Evolutionary conservation across 2,329 filamentous ascomycete genomes (phyloP).

Genomic region (Exophiala sp.): DNA sequence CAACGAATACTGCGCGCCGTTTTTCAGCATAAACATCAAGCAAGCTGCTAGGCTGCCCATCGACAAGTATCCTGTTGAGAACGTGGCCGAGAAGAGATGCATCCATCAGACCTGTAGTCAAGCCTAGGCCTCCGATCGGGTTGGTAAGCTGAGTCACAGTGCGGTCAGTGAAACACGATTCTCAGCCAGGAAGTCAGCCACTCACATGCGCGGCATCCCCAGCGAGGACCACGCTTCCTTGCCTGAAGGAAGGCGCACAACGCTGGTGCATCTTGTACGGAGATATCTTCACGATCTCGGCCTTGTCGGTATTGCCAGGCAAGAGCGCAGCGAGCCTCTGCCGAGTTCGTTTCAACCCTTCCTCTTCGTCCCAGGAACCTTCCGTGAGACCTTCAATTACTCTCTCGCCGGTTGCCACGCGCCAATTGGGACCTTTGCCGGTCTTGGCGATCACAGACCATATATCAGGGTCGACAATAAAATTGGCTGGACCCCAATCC

Average conservation of each 20-base stretch:
- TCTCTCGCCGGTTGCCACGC: background rate
- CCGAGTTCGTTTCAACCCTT: background rate
- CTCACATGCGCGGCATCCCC: too few species aligned
- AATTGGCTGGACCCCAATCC: background rate
- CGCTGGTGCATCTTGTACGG: too few species aligned
- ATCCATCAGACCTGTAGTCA: background rate
- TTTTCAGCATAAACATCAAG: background rate
- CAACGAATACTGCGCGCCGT: background rate
- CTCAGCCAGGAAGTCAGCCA: too few species aligned
- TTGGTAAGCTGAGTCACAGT: background rate
- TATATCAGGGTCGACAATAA: background rate
- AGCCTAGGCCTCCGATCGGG: background rate
- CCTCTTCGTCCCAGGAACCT: background rate
- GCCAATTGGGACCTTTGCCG: background rate
- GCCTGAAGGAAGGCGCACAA: too few species aligned
- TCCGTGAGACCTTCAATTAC: background rate
- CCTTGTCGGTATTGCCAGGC: background rate
- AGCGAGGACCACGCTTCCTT: too few species aligned
- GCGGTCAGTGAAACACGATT: background rate
- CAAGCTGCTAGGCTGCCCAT: background rate
- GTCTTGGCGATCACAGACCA: background rate
- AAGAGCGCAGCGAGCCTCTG: background rate
- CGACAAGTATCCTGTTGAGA: background rate
- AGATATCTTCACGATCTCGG: too few species aligned
- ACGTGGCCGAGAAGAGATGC: background rate